Base-by-base conservation (phyloP, 805 yeast genomes). In the Candida koratica region DNA sequence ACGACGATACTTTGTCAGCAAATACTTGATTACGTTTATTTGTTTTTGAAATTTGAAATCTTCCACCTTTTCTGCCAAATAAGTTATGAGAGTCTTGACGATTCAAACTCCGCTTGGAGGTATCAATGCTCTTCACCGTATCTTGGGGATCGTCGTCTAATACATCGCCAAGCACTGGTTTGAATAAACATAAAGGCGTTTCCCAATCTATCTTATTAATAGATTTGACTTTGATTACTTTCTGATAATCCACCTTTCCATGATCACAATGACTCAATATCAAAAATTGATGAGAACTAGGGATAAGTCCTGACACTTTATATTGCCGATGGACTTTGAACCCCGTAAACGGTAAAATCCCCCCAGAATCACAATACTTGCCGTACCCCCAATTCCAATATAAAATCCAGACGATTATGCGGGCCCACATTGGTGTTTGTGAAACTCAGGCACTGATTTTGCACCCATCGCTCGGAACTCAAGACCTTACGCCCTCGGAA, bases 251-350 rank as follows among this genome's bases (percentile, higher is more conserved):
- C 4, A 66, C 57, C 22, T 54, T 51, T 0, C 88, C 86, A 4
- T 60, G 52, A 12, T 64, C 51, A 51, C 88, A 81, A 45, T 70
- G 77, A 0, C 71, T 59, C 12, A 80, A 43, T 3, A 70, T 53
- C 12, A 78, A 51, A 41, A 64, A 67, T 38, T 69, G 76, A 37
- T 62, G 49, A 38, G 65, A 44, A 6, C 69, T 64, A 25, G 68
- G 56, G 17, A 37, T 33, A 15, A 59, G 35, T 30, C 67, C 70
- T 12, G 41, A 28, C 1, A 44, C 12, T 15, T 67, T 61, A 39
- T 69, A 71, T 14, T 71, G 67, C 34, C 80, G 61, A 33, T 70
- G 69, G 2, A 79, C 56, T 37, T 72, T 71, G 46, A 77, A 74
- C 0, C 87, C 87, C 0, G 79, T 64, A 45, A 69, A 80, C 1